Base-by-base conservation (phyloP, 345 rosid species). In the Combretum micranthum region DNA sequence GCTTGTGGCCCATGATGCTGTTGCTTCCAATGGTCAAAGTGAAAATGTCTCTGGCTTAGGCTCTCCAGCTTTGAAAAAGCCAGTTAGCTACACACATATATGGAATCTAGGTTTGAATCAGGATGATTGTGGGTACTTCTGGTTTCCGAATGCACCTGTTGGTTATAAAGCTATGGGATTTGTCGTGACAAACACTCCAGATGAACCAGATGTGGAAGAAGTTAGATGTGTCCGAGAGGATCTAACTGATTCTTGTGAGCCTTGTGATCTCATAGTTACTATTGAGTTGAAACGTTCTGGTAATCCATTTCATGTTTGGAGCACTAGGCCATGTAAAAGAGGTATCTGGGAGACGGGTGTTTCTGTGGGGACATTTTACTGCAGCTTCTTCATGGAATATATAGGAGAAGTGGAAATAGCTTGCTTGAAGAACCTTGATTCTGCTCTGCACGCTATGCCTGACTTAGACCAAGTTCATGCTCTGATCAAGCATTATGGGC, bases 131-230 rank as follows among this genome's bases (percentile, higher is more conserved):
- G 80, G 80, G 47, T 91, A 80, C 66, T 91, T 91, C 57, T 91
- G 98, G 98, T 70, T 73, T 52, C 95, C 98, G 17, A 88, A 80
- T 58, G 81, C 98, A 17, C 96, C 95, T 0, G 46, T 39, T 42
- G 98, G 98, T 60, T 91, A 91, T 59, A 84, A 64, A 80, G 82
- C 98, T 42, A 65, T 84, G 87, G 98, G 98, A 19, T 52, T 91
- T 53, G 59, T 88, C 52, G 98, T 88, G 20, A 84, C 95, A 3
- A 44, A 65, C 46, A 42, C 43, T 37, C 68, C 66, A 3, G 66
- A 59, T 50, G 78, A 80, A 64, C 98, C 98, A 67, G 64, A 74
- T 22, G 63, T 78, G 32, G 88, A 81, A 4, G 82, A 76, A 66
- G 80, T 84, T 57, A 76, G 85, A 56, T 91, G 98, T 52, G 87